Conservation (phyloP, 805 yeast species). For the Zygosaccharomyces gambellarensis region DNA sequence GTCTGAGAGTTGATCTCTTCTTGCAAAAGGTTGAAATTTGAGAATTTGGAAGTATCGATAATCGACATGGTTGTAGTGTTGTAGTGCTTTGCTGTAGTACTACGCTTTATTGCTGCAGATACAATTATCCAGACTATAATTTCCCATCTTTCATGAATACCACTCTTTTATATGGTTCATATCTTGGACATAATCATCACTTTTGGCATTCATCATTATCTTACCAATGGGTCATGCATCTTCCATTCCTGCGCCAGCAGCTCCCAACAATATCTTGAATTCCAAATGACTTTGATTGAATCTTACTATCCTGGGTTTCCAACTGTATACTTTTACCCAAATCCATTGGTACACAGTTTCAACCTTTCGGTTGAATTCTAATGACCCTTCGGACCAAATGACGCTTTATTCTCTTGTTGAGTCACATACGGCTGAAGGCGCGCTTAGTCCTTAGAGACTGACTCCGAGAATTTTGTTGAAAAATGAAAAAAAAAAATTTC, state of each 20-base stretch:
- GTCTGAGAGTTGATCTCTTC: slow-evolving; percentile 43
- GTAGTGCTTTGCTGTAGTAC: neutral
- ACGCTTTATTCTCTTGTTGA: neutral
- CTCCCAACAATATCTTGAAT: neutral
- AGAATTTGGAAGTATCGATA: slow-evolving; percentile 5
- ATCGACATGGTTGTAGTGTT: neutral
- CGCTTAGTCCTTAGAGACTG: neutral
- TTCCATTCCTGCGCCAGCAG: neutral
- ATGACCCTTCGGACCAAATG: slow-evolving; percentile 13
- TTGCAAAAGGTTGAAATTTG: slow-evolving; percentile 15
- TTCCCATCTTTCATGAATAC: neutral
- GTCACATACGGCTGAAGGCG: neutral
- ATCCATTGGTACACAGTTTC: neutral
- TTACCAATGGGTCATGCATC: neutral
- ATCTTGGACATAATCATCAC: neutral
- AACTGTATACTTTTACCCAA: neutral
- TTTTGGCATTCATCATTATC: neutral
- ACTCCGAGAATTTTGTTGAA: neutral
- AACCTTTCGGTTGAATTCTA: neutral
- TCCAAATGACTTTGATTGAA: too few relatives aligned
- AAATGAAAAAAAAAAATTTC: slow-evolving; percentile 20
- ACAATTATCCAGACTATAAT: neutral
- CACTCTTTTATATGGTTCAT: neutral
- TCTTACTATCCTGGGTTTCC: too few relatives aligned
- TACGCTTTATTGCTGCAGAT: neutral